A percentile compares a stretch with the other conserved stretches of the same genome.
These are phyloP conservation scores for Veloboletus limbatus DNA, from an alignment of 1,284 basidiomycete species.

Conservation along the genomic window DNA sequence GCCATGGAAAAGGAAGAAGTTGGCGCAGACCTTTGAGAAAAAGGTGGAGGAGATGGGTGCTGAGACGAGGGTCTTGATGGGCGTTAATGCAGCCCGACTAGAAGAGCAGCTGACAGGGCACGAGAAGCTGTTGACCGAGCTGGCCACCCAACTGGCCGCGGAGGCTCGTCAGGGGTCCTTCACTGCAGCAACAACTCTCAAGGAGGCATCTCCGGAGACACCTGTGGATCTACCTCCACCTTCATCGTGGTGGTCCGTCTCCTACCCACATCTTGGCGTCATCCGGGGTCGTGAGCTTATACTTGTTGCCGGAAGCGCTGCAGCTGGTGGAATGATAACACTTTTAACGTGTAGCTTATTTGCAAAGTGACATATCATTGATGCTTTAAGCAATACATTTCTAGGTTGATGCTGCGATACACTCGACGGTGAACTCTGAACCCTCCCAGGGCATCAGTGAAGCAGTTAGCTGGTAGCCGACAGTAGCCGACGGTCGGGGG, in stretches of 20 bases:
- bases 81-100: constrained; percentile 48
- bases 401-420: constrained; percentile 21
- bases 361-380: constrained; percentile 17
- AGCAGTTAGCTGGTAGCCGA: too few species aligned
- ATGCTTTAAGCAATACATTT: constrained; percentile 4
- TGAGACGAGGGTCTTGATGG: constrained; percentile 49
- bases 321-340: constrained; percentile 25
- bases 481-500: too few species aligned
- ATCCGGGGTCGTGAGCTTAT: constrained; percentile 24
- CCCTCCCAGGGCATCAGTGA: too few species aligned
- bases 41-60: constrained; percentile 74
- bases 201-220: constrained; percentile 8
- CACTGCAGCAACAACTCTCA: neutral
- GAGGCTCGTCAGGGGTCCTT: constrained; percentile 12
- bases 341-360: constrained; percentile 24
- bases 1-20: constrained; percentile 84
- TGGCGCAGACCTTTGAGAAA: constrained; percentile 85
- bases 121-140: constrained; percentile 34
- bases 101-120: constrained; percentile 53
- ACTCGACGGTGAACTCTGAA: constrained; percentile 32
- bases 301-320: constrained; percentile 29
- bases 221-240: neutral
- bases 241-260: constrained; percentile 12
- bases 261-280: constrained; percentile 9
- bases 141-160: constrained; percentile 27